Conservation (phyloP, 2,329 filamentous ascomycete species). For the Penicillium italicum region DNA sequence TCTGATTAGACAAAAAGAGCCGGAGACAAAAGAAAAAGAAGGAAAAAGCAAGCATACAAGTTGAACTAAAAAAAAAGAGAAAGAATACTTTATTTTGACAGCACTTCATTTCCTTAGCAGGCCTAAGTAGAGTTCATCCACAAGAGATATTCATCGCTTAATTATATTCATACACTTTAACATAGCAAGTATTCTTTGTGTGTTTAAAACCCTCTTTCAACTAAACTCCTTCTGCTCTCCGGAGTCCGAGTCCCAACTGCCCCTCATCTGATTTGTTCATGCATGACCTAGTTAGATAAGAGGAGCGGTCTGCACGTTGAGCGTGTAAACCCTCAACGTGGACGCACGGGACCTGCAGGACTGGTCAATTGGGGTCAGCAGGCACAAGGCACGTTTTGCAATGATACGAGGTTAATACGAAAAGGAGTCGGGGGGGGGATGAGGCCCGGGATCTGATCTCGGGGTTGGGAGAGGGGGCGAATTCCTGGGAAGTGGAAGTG, state of each 20-base stretch:
- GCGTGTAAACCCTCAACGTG: neutral
- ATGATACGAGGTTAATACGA: neutral
- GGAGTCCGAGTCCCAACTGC: neutral
- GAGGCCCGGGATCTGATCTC: neutral
- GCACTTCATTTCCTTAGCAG: neutral
- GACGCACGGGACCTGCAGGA: constrained; percentile 4
- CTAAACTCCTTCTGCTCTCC: too few species aligned
- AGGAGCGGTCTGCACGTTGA: constrained; percentile 6
- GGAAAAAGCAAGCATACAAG: neutral
- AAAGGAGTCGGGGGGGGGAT: neutral
- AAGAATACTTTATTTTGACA: constrained; percentile 19
- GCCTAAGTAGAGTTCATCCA: neutral
- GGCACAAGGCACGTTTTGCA: neutral
- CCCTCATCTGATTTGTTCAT: neutral
- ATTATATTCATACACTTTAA: neutral
- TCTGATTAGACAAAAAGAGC: neutral
- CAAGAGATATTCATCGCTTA: neutral
- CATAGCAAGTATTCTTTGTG: neutral
- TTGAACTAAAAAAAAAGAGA: neutral
- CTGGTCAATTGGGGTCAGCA: neutral
- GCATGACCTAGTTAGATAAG: neutral
- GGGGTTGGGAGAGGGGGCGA: neutral
- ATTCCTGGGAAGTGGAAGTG: neutral
- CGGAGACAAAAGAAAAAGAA: neutral
- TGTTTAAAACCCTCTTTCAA: neutral